Evolutionary conservation across 805 yeast species (phyloP).

Genomic region (Jamesozyma lodderae): DNA sequence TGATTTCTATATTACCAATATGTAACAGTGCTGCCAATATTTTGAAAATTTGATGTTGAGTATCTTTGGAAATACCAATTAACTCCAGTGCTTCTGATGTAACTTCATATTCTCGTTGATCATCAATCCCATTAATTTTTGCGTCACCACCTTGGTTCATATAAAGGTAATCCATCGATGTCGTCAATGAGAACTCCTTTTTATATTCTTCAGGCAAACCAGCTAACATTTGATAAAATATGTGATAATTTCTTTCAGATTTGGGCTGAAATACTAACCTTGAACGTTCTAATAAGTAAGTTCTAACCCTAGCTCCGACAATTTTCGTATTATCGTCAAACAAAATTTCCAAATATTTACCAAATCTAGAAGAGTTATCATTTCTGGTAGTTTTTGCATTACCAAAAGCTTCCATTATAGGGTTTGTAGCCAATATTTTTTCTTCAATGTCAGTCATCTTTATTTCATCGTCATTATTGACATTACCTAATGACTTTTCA

Average conservation of each 20-base stretch:
- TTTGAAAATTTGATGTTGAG: constrained; percentile 63
- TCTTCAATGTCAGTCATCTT: constrained; percentile 87
- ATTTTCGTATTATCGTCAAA: constrained; percentile 71
- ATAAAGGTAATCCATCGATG: constrained; percentile 65
- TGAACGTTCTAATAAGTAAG: constrained; percentile 86
- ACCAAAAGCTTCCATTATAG: constrained; percentile 86
- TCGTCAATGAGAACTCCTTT: constrained; percentile 48
- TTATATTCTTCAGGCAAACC: constrained; percentile 55
- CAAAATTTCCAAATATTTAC: constrained; percentile 84
- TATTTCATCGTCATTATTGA: constrained; percentile 14
- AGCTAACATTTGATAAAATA: constrained; percentile 78
- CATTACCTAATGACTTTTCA: constrained; percentile 23
- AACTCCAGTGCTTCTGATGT: constrained; percentile 69
- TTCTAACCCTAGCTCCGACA: constrained; percentile 89
- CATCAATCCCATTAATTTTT: constrained; percentile 72
- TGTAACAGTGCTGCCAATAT: constrained; percentile 83
- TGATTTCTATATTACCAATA: constrained; percentile 84
- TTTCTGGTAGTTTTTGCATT: constrained; percentile 91
- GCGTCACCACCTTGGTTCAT: constrained; percentile 81
- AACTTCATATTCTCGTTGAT: constrained; percentile 60
- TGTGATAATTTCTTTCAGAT: constrained; percentile 87
- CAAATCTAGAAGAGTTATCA: constrained; percentile 91
- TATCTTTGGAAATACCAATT: constrained; percentile 58
- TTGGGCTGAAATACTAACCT: constrained; percentile 88
- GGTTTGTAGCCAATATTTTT: constrained; percentile 92